Conservation (phyloP, 1,139 yeast genomes). For the Wickerhamomyces sp. region DNA sequence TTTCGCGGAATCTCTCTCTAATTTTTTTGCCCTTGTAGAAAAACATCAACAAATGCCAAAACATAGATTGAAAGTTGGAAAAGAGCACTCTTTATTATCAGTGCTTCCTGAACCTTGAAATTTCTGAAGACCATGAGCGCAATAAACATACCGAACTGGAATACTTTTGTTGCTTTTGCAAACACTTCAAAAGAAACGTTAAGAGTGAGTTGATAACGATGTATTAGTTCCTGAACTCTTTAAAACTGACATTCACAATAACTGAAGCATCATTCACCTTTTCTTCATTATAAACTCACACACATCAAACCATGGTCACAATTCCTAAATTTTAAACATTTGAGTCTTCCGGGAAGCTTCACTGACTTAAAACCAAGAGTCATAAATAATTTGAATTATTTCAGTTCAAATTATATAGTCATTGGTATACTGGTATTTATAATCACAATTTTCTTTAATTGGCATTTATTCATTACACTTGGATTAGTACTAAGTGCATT, state of each 20-base stretch:
- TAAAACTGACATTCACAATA: neutral
- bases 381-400: slow-evolving; percentile 5
- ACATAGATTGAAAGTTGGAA: neutral
- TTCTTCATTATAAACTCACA: slow-evolving; percentile 9
- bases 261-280: slow-evolving; percentile 9
- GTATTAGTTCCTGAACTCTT: neutral
- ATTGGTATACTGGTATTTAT: slow-evolving; percentile 3
- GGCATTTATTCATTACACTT: slow-evolving; percentile 5
- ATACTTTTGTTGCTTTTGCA: neutral
- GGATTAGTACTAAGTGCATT: slow-evolving; percentile 1
- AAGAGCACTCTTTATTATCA: too few species aligned
- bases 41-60: neutral
- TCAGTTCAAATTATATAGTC: slow-evolving; percentile 11
- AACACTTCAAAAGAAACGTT: slow-evolving; percentile 1
- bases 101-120: neutral
- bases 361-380: slow-evolving; percentile 5
- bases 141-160: neutral
- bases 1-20: neutral
- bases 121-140: neutral
- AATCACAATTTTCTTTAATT: slow-evolving; percentile 5
- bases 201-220: neutral
- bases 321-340: slow-evolving; percentile 5
- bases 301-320: slow-evolving; percentile 11
- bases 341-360: slow-evolving; percentile 4
- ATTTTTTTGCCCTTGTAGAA: neutral